Evolutionary conservation across 2,329 filamentous ascomycete genomes (phyloP), one percentile per base, ranked within the genome.

Genomic region (Colletotrichum sp.): DNA sequence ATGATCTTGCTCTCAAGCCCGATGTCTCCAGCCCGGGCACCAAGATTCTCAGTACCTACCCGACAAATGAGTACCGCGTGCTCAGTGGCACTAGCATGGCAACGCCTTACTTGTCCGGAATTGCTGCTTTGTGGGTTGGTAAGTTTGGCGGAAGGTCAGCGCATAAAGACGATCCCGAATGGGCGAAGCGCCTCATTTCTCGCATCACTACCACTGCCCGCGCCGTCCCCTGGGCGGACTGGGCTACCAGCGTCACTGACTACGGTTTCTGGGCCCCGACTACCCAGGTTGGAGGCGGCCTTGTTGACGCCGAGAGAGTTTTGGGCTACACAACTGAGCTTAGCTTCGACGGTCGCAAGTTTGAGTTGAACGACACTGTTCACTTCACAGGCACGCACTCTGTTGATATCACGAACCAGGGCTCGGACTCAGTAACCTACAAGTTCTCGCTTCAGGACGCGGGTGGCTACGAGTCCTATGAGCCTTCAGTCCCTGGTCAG

Each of bases 291-390:
- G 89, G 89, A 44, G 86, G 83, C 6, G 89, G 89, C 6, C 81
- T 90, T 6, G 83, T 89, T 24, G 83, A 89, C 75, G 87, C 87
- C 5, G 84, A 82, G 77, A 86, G 88, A 64, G 83, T 88, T 18
- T 80, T 89, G 10, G 82, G 85, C 32, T 84, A 86, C 49, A 84
- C 82, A 5, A 85, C 84, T 1, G 70, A 81, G 36, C 78, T 88
- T 39, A 82, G 81, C 36, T 87, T 85, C 10, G 84, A 85, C 28
- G 68, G 68, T 1, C 55, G 68, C 10, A 85, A 86, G 15, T 86
- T 90, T 63, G 83, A 87, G 13, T 84, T 90, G 71, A 88, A 87
- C 59, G 89, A 90, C 74, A 89, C 87, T 1, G 82, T 85, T 55
- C 77, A 87, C 69, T 88, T 90, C 75, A 78, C 77, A 9, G 77